These are phyloP conservation scores for Fraxinus baroniana DNA, from an alignment of 305 asterid genomes.

Conservation along the genomic window DNA sequence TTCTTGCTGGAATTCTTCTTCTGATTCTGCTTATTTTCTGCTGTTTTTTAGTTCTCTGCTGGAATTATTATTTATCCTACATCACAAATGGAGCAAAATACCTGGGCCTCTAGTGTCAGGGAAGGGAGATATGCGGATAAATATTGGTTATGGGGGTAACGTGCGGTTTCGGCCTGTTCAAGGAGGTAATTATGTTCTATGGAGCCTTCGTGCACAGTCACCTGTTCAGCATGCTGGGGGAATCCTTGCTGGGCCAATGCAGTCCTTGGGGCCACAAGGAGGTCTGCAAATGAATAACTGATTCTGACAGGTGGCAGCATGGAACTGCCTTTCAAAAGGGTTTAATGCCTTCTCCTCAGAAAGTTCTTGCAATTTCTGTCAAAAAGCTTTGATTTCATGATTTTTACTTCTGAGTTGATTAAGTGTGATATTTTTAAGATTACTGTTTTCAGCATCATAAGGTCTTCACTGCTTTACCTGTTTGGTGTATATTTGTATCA, in stretches of 20 bases:
- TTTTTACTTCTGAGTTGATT: no score
- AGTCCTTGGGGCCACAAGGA: slow-evolving; percentile 43
- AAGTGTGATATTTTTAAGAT: no score
- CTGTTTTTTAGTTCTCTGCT: no score
- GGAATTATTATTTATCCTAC: no score
- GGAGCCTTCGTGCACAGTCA: slow-evolving; percentile 51
- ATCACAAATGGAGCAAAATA: slow-evolving; percentile 45
- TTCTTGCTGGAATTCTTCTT: no score
- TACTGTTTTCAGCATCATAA: no score
- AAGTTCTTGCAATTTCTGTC: no score
- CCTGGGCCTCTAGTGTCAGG: slow-evolving; percentile 39
- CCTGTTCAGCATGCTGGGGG: slow-evolving; percentile 45
- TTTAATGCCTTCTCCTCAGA: neutral
- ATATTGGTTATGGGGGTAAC: slow-evolving; percentile 33
- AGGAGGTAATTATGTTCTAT: slow-evolving; percentile 44
- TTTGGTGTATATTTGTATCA: no score
- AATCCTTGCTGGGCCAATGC: slow-evolving; percentile 53
- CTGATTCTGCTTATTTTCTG: no score
- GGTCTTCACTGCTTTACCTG: no score
- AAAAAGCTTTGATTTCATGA: no score
- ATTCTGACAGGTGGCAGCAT: neutral
- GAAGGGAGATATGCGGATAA: slow-evolving; percentile 39
- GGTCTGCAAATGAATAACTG: neutral
- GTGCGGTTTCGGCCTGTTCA: slow-evolving; percentile 46
- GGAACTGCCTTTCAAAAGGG: neutral